Base-by-base conservation (phyloP, 2,329 filamentous ascomycete genomes). In the Neonectria coccinea region DNA sequence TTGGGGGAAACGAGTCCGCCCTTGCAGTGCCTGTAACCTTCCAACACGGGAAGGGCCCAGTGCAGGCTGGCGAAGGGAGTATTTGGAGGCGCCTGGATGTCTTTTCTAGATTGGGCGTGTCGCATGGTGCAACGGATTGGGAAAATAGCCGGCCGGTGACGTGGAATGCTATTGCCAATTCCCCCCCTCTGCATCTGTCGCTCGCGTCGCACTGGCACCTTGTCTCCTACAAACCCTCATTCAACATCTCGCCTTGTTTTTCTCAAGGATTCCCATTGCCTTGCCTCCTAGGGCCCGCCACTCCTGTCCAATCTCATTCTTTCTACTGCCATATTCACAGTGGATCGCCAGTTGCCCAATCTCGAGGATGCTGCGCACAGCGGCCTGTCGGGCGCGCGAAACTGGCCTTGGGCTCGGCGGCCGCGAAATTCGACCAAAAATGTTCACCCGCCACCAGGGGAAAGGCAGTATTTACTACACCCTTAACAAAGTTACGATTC, bases 381-480 rank as follows among this genome's bases (percentile, higher is more conserved):
- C 53, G 50, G 44, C 59, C 25, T 16, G 42, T 7, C 39, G 29
- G 22, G 56, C 56, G 41, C 60, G 59, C n/a, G 59, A 41, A 29
- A 59, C 53, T 41, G 27, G 41, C 25, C 51, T 53, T 33, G 18
- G n/a, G 16, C 16, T 65, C 25, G 41, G 25, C 33, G 29, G 39
- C 25, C 50, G 27, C 45, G 52, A 33, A 50, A 51, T 39, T 16
- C 36, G 36, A 9, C 56, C 27, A 52, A 77, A 73, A 59, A 64
- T 66, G 20, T 78, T 78, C 57, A 53, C 73, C 20, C 70, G 67
- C 55, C 70, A 22, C 20, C 27, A 64, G 20, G 66, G 69, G 45
- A 66, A 70, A 33, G 68, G 69, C 9, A 59, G 71, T 2, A 48
- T 68, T 20, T 78, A 77, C 66, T 79, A 76, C 64, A 69, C 66